A percentile compares a stretch with the other conserved stretches of the same genome.
These are phyloP conservation scores for Solanum habrochaites DNA, from an alignment of 257 asterid species.

Conservation along the genomic window DNA sequence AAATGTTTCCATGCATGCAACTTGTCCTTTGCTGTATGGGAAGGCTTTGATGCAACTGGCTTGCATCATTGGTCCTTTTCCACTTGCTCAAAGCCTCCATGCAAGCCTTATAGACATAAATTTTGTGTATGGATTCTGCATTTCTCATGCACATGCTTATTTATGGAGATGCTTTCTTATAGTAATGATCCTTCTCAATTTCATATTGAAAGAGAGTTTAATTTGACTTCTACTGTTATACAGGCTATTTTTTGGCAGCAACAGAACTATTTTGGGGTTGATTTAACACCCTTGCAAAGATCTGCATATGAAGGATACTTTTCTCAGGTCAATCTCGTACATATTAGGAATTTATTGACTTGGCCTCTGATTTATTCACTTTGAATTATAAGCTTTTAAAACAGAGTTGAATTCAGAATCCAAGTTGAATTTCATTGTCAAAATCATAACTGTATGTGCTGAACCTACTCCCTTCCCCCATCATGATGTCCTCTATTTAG, in stretches of 20 bases:
- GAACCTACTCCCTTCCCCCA: neutral
- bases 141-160: neutral
- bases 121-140: neutral
- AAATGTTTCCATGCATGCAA: neutral
- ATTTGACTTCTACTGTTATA: constrained; percentile 13
- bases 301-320: constrained; percentile 97
- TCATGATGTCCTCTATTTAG: neutral
- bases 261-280: constrained; percentile 83
- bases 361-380: neutral
- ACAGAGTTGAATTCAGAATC: neutral
- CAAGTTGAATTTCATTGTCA: neutral
- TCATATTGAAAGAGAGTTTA: neutral
- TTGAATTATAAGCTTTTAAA: neutral
- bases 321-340: constrained; percentile 60
- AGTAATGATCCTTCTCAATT: neutral
- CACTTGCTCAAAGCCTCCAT: neutral
- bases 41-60: neutral
- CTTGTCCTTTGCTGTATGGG: neutral
- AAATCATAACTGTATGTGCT: neutral
- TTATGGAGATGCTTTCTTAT: neutral
- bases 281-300: constrained; percentile 78
- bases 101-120: neutral
- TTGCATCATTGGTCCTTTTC: neutral
- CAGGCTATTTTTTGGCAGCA: constrained; percentile 99
- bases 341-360: neutral